Evolutionary conservation across 768 basidiomycete species (phyloP), one percentile per base, ranked within the genome.

Genomic region (Gyrodon lividus): DNA sequence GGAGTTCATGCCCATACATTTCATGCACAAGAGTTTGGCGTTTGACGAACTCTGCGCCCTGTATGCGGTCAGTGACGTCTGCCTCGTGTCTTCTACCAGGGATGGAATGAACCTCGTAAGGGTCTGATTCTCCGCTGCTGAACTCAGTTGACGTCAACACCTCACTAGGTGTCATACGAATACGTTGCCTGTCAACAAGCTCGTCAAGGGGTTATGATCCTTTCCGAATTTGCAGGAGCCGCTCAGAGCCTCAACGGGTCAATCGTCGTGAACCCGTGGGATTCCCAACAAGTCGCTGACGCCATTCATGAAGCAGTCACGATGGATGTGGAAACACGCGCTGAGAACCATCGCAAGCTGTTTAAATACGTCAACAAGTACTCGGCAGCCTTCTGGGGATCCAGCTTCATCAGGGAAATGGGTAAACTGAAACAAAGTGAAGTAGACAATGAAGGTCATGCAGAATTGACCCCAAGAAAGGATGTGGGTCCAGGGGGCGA

Each of bases 1-100:
- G 65, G 97, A 99, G 61, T 98, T 96, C 68, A 97, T 98, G 92
- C 97, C 97, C 6, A 98, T 99, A 54, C 97, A 98, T 71, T 98
- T 97, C 71, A 92, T 98, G 92, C 96, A 98, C 80, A 95, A 95
- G 72, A 88, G 85, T 57, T 76, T 98, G 47, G 73, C 84, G 0
- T 95, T 98, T 64, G 92, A 97, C 66, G 97, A 99, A 66, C 80
- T 99, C 7, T 95, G 93, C 52, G 97, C 97, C n/a, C 80, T 99
- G 48, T 99, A 98, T 66, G 93, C 96, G 19, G 80, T 98, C 61
- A 92, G 90, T 64, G 97, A 98, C 64, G 96, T 95, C 31, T 98
- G 96, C 67, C 75, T 99, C 48, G 92, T 99, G 53, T 92, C 92
- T 19, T 89, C 86, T 68, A 99, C 97, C 19, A 77, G 97, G 46